Evolutionary conservation across 2,329 filamentous ascomycete species (phyloP).

Genomic region (Nannizzia gypsea): DNA sequence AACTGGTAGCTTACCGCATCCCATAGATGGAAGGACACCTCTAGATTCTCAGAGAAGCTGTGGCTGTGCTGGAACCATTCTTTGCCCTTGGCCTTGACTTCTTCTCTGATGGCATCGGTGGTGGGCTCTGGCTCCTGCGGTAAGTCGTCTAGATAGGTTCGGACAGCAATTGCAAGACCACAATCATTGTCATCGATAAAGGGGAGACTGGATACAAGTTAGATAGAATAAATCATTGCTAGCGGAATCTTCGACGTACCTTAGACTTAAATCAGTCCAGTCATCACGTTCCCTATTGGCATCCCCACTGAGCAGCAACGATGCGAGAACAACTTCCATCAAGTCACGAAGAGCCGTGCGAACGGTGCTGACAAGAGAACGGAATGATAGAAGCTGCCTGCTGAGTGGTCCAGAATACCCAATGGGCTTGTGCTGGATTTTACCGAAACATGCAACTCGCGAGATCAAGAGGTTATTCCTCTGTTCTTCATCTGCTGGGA

Average conservation of each 20-base stretch:
- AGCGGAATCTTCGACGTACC: conserved; percentile 43
- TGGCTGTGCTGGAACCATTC: conserved; percentile 51
- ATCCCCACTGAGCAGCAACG: conserved; percentile 70
- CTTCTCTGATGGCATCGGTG: conserved; percentile 37
- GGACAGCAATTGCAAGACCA: conserved; percentile 37
- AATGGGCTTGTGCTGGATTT: conserved; percentile 68
- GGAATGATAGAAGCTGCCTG: conserved; percentile 76
- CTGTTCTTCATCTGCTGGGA: conserved; percentile 55
- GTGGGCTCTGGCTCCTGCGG: conserved; percentile 46
- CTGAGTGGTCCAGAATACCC: conserved; percentile 92
- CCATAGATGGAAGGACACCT: conserved; percentile 52
- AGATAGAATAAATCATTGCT: conserved; percentile 8
- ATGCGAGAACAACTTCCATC: conserved; percentile 67
- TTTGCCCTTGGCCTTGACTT: conserved; percentile 42
- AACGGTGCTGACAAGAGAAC: conserved; percentile 68
- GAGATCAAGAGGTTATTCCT: conserved; percentile 70
- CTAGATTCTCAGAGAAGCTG: conserved; percentile 47
- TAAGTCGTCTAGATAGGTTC: conserved; percentile 42
- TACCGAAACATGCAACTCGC: conserved; percentile 70
- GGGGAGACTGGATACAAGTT: conserved; percentile 25
- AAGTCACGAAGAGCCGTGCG: conserved; percentile 70
- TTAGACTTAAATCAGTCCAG: conserved; percentile 56
- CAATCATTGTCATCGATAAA: conserved; percentile 37
- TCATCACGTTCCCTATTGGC: conserved; percentile 58
- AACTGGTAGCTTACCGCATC: conserved; percentile 43